These are phyloP conservation scores for Coniochaeta hoffmannii DNA, from an alignment of 2,329 filamentous ascomycete genomes.

Conservation along the genomic window DNA sequence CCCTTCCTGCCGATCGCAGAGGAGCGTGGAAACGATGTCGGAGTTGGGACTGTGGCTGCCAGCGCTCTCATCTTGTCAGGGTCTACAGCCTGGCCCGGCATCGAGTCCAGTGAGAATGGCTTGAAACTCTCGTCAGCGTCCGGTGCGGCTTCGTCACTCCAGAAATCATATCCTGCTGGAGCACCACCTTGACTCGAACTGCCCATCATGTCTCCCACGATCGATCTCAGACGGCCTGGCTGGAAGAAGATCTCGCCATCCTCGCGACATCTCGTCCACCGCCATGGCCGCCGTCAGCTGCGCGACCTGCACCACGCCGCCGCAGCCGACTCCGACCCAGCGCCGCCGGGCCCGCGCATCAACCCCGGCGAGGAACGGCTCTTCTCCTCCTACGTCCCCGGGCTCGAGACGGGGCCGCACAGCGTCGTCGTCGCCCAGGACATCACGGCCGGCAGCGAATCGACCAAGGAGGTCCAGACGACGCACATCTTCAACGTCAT, in stretches of 20 bases:
- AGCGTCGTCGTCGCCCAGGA: conserved; percentile 9
- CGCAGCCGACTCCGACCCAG: not conserved
- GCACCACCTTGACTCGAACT: too few relatives aligned
- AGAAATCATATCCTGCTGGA: too few relatives aligned
- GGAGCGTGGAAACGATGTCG: too few relatives aligned
- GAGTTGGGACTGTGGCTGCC: too few relatives aligned
- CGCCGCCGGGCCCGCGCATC: not conserved
- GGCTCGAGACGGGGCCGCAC: conserved; percentile 6
- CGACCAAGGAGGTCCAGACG: not conserved
- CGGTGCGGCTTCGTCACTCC: too few relatives aligned
- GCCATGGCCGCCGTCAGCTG: not conserved
- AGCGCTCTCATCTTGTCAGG: too few relatives aligned
- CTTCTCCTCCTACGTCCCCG: conserved; percentile 5
- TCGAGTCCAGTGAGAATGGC: too few relatives aligned
- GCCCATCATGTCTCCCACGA: too few relatives aligned
- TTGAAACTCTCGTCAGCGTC: too few relatives aligned
- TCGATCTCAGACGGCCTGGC: too few relatives aligned
- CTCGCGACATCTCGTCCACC: conserved; percentile 1
- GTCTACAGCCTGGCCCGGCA: conserved; percentile 19
- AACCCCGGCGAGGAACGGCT: not conserved
- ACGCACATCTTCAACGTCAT: conserved; percentile 25
- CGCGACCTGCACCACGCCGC: not conserved
- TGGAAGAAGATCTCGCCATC: too few relatives aligned
- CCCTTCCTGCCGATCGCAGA: too few relatives aligned
- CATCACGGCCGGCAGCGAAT: not conserved